These are phyloP conservation scores for Coprinellus micaceus DNA, from an alignment of 768 basidiomycete genomes.

Conservation along the genomic window DNA sequence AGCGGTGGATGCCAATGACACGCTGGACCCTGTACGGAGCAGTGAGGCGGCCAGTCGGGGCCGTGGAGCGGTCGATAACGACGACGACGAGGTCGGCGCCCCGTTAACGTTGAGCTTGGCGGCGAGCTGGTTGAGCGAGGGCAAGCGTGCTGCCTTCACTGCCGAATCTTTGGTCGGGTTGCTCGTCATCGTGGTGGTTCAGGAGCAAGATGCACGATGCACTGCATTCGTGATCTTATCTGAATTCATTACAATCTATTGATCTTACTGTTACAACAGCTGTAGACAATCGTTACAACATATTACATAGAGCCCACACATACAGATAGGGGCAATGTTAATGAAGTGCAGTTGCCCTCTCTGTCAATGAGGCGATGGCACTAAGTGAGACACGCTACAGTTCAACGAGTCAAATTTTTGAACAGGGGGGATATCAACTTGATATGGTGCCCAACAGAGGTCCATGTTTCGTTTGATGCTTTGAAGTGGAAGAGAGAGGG, in stretches of 20 bases:
- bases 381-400: too few relatives aligned
- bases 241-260: neutral
- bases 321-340: too few relatives aligned
- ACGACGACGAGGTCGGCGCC: slow-evolving; percentile 18
- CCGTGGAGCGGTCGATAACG: slow-evolving; percentile 36
- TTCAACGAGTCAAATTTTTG: too few relatives aligned
- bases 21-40: slow-evolving; percentile 61
- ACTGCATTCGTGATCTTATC: neutral
- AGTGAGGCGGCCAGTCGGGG: slow-evolving; percentile 71
- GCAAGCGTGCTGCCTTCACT: slow-evolving; percentile 42
- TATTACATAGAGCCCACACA: too few relatives aligned
- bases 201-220: slow-evolving; percentile 2
- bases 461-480: too few relatives aligned
- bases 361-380: too few relatives aligned
- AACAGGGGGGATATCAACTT: too few relatives aligned
- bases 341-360: too few relatives aligned
- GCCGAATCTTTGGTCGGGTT: slow-evolving; percentile 12
- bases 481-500: too few relatives aligned
- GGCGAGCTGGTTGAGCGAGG: slow-evolving; percentile 79
- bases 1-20: slow-evolving; percentile 48
- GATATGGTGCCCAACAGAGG: too few relatives aligned
- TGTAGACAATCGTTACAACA: too few relatives aligned
- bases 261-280: too few relatives aligned
- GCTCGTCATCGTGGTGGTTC: slow-evolving; percentile 15
- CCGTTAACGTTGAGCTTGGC: slow-evolving; percentile 54